phyloP scores from a whole-genome alignment of 2,329 filamentous ascomycete genomes.

The Penicillium aurantiogriseum region DNA sequence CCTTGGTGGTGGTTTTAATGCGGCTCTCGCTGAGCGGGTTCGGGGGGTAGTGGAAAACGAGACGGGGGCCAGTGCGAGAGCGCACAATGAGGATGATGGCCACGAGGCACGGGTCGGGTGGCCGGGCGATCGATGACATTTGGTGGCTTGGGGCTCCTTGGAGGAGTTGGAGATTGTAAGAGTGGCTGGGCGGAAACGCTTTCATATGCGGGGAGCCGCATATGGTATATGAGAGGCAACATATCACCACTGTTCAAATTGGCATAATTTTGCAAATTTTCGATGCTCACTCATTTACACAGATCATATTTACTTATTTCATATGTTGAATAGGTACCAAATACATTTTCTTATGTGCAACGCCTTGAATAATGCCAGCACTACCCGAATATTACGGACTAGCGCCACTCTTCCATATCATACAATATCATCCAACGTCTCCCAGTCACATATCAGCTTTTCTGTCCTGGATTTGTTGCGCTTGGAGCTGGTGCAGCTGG shows the following conservation, averaged over 20 bases:
- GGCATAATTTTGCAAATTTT: not conserved
- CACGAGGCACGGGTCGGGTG: conserved; percentile 58
- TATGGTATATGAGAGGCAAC: conserved; percentile 3
- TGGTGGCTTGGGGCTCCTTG: conserved; percentile 10
- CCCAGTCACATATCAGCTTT: conserved; percentile 7
- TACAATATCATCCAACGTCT: conserved; percentile 21
- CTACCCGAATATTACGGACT: conserved; percentile 4
- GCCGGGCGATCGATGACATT: conserved; percentile 49
- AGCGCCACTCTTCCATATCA: conserved; percentile 7
- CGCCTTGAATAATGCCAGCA: conserved; percentile 18
- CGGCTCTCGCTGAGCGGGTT: conserved; percentile 45
- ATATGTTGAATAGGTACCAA: conserved; percentile 1
- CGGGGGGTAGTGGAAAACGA: conserved; percentile 86
- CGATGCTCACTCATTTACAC: not conserved
- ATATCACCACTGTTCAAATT: not conserved
- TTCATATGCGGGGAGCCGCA: conserved; percentile 19
- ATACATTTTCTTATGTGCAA: conserved; percentile 22
- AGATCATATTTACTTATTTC: not conserved
- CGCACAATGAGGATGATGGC: conserved; percentile 73
- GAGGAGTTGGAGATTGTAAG: conserved; percentile 19
- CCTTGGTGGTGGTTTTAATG: conserved; percentile 35
- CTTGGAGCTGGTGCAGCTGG: conserved; percentile 1
- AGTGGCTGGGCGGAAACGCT: conserved; percentile 19
- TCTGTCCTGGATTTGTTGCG: conserved; percentile 1
- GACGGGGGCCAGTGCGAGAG: conserved; percentile 73